Conservation (phyloP, 768 basidiomycete species). For the Pisolithus tinctorius region DNA sequence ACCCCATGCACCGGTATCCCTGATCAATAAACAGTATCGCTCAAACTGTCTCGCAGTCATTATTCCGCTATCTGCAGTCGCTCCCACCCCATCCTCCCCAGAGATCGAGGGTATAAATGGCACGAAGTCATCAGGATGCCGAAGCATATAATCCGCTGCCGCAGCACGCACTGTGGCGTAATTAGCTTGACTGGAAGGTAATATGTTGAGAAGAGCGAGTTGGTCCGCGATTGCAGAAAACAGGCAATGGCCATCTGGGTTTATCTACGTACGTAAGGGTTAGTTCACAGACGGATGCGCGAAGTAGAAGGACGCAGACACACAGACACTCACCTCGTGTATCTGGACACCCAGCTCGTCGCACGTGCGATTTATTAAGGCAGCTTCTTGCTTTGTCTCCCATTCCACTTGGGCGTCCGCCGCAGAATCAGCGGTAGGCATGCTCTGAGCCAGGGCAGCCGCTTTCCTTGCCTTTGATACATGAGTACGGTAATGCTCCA, state of each 20-base stretch:
- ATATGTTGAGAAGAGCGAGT: conserved; percentile 61
- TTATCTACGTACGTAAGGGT: conserved; percentile 58
- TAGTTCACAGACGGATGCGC: neutral
- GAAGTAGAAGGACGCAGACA: neutral
- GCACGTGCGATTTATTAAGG: conserved; percentile 56
- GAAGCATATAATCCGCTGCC: conserved; percentile 75
- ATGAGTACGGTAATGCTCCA: conserved; percentile 2
- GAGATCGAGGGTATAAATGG: conserved; percentile 80
- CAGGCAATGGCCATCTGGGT: conserved; percentile 94
- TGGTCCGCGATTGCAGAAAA: conserved; percentile 95
- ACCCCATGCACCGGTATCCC: conserved; percentile 89
- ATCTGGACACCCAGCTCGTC: conserved; percentile 59
- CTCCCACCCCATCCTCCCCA: conserved; percentile 63
- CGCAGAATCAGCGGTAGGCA: conserved; percentile 48
- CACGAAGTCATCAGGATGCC: conserved; percentile 84
- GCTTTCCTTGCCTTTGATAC: conserved; percentile 61
- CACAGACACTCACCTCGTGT: conserved; percentile 45
- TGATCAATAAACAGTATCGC: conserved; percentile 71
- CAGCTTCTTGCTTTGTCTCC: conserved; percentile 64
- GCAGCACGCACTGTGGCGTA: conserved; percentile 56
- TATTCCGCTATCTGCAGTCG: conserved; percentile 52
- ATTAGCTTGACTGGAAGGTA: conserved; percentile 51
- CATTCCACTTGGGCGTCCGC: conserved; percentile 51
- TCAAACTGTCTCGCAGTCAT: conserved; percentile 64
- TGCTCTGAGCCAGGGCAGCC: conserved; percentile 50